Conservation (phyloP, 345 rosid species). For the Erysimum cheiranthoides region DNA sequence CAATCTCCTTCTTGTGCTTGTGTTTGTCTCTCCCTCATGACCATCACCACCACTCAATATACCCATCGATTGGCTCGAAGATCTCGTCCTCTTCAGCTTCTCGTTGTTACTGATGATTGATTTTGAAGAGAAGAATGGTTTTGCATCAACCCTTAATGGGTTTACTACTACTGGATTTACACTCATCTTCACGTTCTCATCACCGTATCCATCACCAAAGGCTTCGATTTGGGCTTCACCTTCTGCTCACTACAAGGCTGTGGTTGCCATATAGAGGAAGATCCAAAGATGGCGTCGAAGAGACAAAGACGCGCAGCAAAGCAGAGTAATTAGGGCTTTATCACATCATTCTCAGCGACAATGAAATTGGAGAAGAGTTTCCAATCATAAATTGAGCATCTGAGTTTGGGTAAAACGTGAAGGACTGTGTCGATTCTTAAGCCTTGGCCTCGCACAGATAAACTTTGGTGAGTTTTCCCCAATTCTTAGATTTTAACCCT, state of each 20-base stretch:
- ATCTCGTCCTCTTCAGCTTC: constrained; percentile 87
- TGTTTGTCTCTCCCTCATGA: constrained; percentile 60
- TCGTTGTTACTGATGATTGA: constrained; percentile 57
- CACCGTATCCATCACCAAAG: constrained; percentile 29
- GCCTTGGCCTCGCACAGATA: too few species aligned
- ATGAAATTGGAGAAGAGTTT: too few species aligned
- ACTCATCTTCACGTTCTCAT: constrained; percentile 44
- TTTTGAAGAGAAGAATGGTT: constrained; percentile 66
- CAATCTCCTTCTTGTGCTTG: constrained; percentile 66
- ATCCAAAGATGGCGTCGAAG: constrained; percentile 85
- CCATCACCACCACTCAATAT: constrained; percentile 39
- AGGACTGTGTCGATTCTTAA: too few species aligned
- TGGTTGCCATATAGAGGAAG: constrained; percentile 97
- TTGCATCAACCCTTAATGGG: constrained; percentile 68
- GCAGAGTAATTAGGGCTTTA: too few species aligned
- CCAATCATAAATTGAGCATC: too few species aligned
- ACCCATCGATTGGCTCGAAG: constrained; percentile 58
- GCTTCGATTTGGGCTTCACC: constrained; percentile 38
- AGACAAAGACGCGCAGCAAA: too few species aligned
- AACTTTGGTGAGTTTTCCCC: too few species aligned
- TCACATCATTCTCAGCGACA: too few species aligned
- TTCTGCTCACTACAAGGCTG: constrained; percentile 90
- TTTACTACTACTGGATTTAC: constrained; percentile 38
- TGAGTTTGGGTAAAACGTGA: too few species aligned
- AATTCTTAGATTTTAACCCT: too few species aligned